These are phyloP conservation scores for Hypseocharis bilobata DNA, from an alignment of 441 rosid genomes.

Conservation along the genomic window DNA sequence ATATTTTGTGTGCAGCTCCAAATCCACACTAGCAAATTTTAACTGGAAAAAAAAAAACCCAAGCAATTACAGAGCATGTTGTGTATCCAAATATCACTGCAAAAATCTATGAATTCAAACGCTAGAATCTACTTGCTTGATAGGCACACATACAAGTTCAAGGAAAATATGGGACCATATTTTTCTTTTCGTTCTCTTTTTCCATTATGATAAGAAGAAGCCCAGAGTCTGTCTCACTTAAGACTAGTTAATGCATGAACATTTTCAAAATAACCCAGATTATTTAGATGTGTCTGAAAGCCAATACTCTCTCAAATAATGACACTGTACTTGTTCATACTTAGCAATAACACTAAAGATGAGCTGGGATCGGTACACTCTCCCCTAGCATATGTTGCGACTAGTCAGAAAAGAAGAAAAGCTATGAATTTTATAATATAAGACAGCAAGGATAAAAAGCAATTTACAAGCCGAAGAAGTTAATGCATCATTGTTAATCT, in stretches of 20 bases:
- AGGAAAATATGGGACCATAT: background rate
- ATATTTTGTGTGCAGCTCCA: constrained; percentile 71
- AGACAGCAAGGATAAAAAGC: background rate
- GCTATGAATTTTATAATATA: background rate
- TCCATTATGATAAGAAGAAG: no score
- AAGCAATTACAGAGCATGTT: constrained; percentile 1
- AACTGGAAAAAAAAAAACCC: constrained; percentile 38
- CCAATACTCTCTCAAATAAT: no score
- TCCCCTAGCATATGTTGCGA: background rate
- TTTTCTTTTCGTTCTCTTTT: no score
- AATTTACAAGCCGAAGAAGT: background rate
- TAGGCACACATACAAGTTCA: background rate
- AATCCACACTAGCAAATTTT: constrained; percentile 59
- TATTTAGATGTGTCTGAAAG: no score
- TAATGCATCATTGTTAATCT: background rate
- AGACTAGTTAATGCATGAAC: background rate
- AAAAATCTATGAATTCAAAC: background rate
- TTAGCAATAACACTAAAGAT: background rate
- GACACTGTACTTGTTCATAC: no score
- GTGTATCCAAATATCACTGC: background rate
- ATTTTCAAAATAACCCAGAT: no score
- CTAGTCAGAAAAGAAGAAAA: background rate
- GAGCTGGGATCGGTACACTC: background rate
- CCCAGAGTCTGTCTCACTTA: background rate
- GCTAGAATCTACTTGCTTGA: background rate